Percentiles rank a stretch among this genome's conserved stretches.
These are phyloP conservation scores for Schizophyllum amplum DNA, from an alignment of 1,284 basidiomycete genomes.

Conservation along the genomic window DNA sequence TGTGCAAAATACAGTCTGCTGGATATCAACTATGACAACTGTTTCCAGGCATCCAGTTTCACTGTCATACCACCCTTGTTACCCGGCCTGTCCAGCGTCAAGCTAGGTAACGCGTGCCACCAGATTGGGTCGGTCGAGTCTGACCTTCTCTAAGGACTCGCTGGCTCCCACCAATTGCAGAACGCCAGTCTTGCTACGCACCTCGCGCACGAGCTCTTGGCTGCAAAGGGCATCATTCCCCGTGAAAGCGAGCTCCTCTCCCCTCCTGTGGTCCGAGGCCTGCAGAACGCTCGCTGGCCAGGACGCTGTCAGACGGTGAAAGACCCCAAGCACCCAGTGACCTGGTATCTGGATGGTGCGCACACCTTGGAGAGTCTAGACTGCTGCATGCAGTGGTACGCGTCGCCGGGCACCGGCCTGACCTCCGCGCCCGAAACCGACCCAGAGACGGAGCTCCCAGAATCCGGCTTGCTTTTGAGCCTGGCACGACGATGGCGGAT, in stretches of 20 bases:
- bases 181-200: constrained; percentile 88
- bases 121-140: neutral
- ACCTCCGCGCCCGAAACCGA: constrained; percentile 18
- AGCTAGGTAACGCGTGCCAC: constrained; percentile 44
- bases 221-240: constrained; percentile 18
- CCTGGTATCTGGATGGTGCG: constrained; percentile 94
- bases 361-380: constrained; percentile 90
- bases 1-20: constrained; percentile 15
- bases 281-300: constrained; percentile 81
- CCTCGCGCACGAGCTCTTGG: constrained; percentile 66
- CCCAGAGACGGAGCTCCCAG: neutral
- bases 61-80: constrained; percentile 41
- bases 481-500: neutral
- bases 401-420: constrained; percentile 43
- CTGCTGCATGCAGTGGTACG: constrained; percentile 86
- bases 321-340: constrained; percentile 48
- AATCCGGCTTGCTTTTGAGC: neutral
- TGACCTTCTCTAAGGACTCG: constrained; percentile 48
- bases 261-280: constrained; percentile 51
- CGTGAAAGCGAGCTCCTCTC: constrained; percentile 26
- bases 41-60: constrained; percentile 54
- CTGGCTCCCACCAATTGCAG: constrained; percentile 83
- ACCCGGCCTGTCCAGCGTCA: constrained; percentile 43
- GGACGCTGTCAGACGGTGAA: constrained; percentile 88
- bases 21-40: constrained; percentile 2